Base-by-base conservation (phyloP, 169 alveolate species). In the Toxoplasma gondii region DNA sequence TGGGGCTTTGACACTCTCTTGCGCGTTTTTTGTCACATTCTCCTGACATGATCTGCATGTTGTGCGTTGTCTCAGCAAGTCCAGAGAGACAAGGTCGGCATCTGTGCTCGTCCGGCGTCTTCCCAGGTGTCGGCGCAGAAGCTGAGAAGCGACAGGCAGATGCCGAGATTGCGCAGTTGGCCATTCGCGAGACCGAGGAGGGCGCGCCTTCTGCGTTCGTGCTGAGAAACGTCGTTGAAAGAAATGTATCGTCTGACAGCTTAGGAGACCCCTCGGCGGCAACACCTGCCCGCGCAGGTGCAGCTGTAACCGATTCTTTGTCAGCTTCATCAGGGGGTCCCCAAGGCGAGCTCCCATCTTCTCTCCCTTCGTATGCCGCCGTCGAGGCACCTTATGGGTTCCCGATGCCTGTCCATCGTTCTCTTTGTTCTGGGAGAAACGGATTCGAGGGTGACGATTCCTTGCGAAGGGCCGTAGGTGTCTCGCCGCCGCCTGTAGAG, bases 331-430 rank as follows among this genome's bases (percentile, higher is more conserved):
- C 24, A 16, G 24, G 34, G n/a, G 24, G n/a, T 64, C 31, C 31
- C 34, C 74, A 16, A 64, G 74, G 74, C 74, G 74, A 4, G 74
- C 9, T 31, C 22, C 22, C n/a, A 27, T 64, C 74, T 4, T 39
- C 27, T 22, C 41, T 82, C 69, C 67, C 53, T 27, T 43, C 90
- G 69, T 12, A 82, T 67, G 67, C 53, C 2, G 90, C 90, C 10
- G 38, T 82, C 17, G 90, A 82, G 24, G 90, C 90, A 41, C 53
- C 90, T 31, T 43, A 31, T 39, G 91, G 91, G 1, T 84, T 84
- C 31, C 91, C 91, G 29, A 22, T 19, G 45, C 49, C 91, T 10
- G 91, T 84, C 34, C 91, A 84, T 43, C 91, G 91, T 7, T 45
- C 80, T 0, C 31, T 84, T 2, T 38, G 38, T 64, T 19, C 45